Evolutionary conservation across 2,329 filamentous ascomycete genomes (phyloP), one percentile per base, ranked within the genome.

Genomic region (Metarhizium anisopliae): DNA sequence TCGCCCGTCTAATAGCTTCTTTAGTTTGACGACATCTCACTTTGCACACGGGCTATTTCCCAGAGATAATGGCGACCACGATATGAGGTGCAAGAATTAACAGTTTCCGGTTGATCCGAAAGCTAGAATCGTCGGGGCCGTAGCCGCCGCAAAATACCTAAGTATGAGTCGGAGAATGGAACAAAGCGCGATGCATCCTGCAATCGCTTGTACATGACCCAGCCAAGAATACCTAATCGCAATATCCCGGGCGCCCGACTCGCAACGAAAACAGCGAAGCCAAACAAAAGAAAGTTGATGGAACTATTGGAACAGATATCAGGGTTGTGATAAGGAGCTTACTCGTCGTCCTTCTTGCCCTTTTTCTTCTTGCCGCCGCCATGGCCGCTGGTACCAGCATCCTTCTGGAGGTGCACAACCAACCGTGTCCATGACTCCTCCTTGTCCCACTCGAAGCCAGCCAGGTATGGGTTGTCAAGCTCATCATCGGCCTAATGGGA

Each of bases 371-470:
- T 80, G 68, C 80, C 79, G 61, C 70, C 67, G 49, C 66, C 71
- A 59, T 72, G 67, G 59, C 72, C 71, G 58, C 78, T 72, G 52
- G 74, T 74, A 25, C 80, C 79, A 59, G 83, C 83, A 64, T 87
- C 81, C 72, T 85, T 86, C 72, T 86, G 86, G 69, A 93, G 88
- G 74, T 94, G 91, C 50, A 96, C 91, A 66, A 95, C 78, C 67
- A 97, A 81, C 61, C 84, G 83, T 55, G 89, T 93, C 85, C 90
- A 96, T 68, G 85, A 90, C 74, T 95, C 90, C 64, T 95, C 88
- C 71, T 87, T 89, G 74, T 96, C 89, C 92, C 92, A 96, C 79
- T 96, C 91, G 77, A 97, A 96, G 62, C 93, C 93, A 66, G 86
- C 86, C 63, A 97, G 86, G 79, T 92, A 90, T 61, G 92, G 90